Base-by-base conservation (phyloP, 768 basidiomycete genomes). In the Boletus reticulatus region DNA sequence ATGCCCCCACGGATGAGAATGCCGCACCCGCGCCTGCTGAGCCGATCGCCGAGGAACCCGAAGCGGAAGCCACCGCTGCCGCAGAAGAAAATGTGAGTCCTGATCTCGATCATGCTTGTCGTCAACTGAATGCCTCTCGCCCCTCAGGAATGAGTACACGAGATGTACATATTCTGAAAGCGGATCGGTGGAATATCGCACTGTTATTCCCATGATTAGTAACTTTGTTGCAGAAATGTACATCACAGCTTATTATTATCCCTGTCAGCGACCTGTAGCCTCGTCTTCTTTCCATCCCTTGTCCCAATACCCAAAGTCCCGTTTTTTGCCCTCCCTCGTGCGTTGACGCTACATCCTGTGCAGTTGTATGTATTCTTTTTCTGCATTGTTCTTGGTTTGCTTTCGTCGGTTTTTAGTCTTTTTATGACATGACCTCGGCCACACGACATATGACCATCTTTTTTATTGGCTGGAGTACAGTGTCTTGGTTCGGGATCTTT, bases 41-140 rank as follows among this genome's bases (percentile, higher is more conserved):
- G 20, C 77, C 83, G 19, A 87, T 87, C 56, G 77, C 73, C 29
- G 84, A 85, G 62, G 83, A 84, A 49, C 78, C 74, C 42, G 81
- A 80, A 57, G 76, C 63, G 5, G 76, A 78, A 43, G 75, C 72
- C 43, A 72, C 62, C 7, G 75, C 75, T 27, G 78, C 75, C 57
- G 69, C 72, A 46, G 79, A 76, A 58, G 56, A 64, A 14, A 62
- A 50, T 3, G 67, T 65, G 19, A 56, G 69, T 60, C 10, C 36
- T 29, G 46, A 58, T 57, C 29, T 37, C 11, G 10, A 22, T 27
- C 36, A 43, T 58, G 48, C 32, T 7, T 24, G n/a, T 24, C 42
- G 42, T 55, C 16, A 14, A 4, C 41, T 61, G 9, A 49, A 45
- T 8, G 4, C 27, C 12, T 4, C 32, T 16, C 17, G 68, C 29